Conservation (phyloP, 306 rosid species). For the Abrus pulchellus region DNA sequence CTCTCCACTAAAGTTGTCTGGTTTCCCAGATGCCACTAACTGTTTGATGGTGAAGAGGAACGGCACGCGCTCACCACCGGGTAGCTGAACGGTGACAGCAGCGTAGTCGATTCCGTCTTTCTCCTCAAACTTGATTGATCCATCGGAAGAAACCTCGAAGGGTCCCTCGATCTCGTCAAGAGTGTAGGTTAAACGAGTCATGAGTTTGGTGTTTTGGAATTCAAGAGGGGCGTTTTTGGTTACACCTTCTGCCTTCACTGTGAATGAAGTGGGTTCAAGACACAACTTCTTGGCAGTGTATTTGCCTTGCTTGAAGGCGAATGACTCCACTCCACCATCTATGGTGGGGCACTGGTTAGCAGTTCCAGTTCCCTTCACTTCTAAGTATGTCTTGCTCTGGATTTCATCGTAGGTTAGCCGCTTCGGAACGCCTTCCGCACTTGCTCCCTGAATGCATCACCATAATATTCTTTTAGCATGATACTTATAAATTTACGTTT, state of each 20-base stretch:
- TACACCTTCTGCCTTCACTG: constrained; percentile 90
- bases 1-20: constrained; percentile 74
- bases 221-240: constrained; percentile 83
- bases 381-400: constrained; percentile 94
- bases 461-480: no score
- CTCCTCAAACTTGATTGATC: constrained; percentile 81
- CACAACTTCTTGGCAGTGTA: constrained; percentile 85
- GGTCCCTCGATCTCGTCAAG: constrained; percentile 98
- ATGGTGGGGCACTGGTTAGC: constrained; percentile 98
- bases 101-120: constrained; percentile 95
- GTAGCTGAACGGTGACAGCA: constrained; percentile 88
- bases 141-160: constrained; percentile 77
- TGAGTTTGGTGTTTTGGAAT: constrained; percentile 95
- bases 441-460: constrained; percentile 72
- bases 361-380: constrained; percentile 92
- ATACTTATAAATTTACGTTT: no score
- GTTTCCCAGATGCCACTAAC: constrained; percentile 92
- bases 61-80: constrained; percentile 95
- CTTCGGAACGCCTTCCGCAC: constrained; percentile 89
- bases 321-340: constrained; percentile 82
- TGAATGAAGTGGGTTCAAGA: constrained; percentile 94
- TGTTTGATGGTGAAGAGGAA: constrained; percentile 96
- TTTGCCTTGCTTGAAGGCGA: constrained; percentile 83
- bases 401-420: constrained; percentile 90
- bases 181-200: constrained; percentile 97